Evolutionary conservation across 148 eudicot genomes (phyloP).

Genomic region (Amaranthus palmeri): DNA sequence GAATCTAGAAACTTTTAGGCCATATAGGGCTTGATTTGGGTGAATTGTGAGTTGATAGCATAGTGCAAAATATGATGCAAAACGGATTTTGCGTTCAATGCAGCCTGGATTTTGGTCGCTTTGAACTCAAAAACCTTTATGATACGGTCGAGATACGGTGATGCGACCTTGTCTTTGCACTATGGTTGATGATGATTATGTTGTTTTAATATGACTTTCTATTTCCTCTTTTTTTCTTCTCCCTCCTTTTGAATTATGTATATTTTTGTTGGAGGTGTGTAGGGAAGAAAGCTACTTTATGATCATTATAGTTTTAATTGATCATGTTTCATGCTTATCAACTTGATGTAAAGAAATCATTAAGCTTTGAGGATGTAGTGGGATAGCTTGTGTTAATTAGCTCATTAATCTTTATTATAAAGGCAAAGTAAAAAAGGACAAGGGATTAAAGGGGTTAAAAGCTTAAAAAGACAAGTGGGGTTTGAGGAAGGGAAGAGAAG

Average conservation of each 20-base stretch:
- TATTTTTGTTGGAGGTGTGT: not conserved
- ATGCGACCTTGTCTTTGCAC: not conserved
- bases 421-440: not conserved
- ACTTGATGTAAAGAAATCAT: conserved; percentile 1
- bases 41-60: too few relatives aligned
- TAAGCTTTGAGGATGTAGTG: conserved; percentile 1
- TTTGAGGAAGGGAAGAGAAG: not conserved
- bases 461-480: too few relatives aligned
- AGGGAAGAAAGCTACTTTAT: conserved; percentile 6
- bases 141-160: not conserved
- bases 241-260: not conserved
- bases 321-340: conserved; percentile 18
- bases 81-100: too few relatives aligned
- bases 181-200: not conserved
- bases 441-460: not conserved
- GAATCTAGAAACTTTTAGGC: too few relatives aligned
- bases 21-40: too few relatives aligned
- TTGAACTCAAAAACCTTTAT: too few relatives aligned
- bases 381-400: conserved; percentile 4
- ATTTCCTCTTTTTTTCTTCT: not conserved
- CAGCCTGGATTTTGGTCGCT: too few relatives aligned
- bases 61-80: too few relatives aligned
- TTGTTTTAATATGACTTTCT: not conserved
- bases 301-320: not conserved
- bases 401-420: not conserved